phyloP scores from a whole-genome alignment of 352 stramenopile species.

The Aphanomyces stellatus region DNA sequence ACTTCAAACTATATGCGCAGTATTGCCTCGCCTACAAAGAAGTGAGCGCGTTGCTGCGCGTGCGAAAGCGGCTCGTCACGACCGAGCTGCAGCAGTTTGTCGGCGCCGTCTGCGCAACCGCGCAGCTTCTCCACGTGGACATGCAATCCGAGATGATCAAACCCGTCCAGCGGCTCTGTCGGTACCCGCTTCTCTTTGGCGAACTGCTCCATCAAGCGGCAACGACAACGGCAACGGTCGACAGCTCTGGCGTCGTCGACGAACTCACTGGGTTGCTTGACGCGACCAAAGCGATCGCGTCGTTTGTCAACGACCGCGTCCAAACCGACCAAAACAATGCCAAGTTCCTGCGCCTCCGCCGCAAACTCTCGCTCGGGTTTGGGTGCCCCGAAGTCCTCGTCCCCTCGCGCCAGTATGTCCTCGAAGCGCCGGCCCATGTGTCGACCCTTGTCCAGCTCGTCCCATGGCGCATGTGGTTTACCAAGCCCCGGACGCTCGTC shows the following conservation, averaged over 20 bases:
- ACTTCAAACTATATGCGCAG: constrained; percentile 19
- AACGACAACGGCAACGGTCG: too few relatives aligned
- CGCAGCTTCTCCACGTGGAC: constrained; percentile 24
- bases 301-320: constrained; percentile 56
- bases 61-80: not conserved
- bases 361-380: constrained; percentile 29
- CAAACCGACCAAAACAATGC: constrained; percentile 52
- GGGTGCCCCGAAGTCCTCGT: constrained; percentile 36
- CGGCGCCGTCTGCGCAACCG: not conserved
- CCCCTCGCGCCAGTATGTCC: constrained; percentile 38
- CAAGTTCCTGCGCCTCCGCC: constrained; percentile 34
- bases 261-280: constrained; percentile 33
- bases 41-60: not conserved
- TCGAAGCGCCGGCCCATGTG: constrained; percentile 22
- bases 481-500: constrained; percentile 35
- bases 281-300: constrained; percentile 39
- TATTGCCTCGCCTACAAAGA: constrained; percentile 19
- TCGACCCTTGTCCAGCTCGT: not conserved
- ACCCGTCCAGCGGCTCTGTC: constrained; percentile 59
- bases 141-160: constrained; percentile 60
- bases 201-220: constrained; percentile 35
- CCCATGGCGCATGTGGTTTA: constrained; percentile 16
- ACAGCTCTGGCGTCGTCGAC: constrained; percentile 28
- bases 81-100: constrained; percentile 12
- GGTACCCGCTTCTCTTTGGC: constrained; percentile 51